Percentiles rank a stretch among this genome's conserved stretches.
Conservation (phyloP, 2,329 filamentous ascomycete genomes). For the Plenodomus lindquistii region DNA sequence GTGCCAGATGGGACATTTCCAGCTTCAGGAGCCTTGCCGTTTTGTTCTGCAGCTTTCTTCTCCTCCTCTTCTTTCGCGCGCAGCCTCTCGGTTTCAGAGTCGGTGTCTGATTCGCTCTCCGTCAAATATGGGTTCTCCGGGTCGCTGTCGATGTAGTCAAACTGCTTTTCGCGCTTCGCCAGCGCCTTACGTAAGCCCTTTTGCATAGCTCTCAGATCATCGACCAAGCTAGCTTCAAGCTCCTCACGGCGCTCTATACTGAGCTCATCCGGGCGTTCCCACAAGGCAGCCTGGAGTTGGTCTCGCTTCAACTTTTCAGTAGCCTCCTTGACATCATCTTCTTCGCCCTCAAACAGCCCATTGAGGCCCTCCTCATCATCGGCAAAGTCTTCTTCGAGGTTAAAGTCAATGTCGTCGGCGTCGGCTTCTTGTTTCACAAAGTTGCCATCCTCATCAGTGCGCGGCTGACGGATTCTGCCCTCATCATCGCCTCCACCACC, state of each 20-base stretch:
- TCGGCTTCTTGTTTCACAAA: constrained; percentile 57
- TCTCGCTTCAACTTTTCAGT: constrained; percentile 70
- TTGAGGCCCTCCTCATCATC: constrained; percentile 72
- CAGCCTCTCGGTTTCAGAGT: constrained; percentile 67
- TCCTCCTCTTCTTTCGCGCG: constrained; percentile 61
- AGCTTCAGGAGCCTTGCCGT: constrained; percentile 53
- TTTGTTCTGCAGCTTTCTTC: constrained; percentile 50
- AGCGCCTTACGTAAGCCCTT: constrained; percentile 80
- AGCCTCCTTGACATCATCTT: constrained; percentile 65
- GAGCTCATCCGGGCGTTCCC: constrained; percentile 62
- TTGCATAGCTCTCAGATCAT: constrained; percentile 70
- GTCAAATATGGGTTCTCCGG: constrained; percentile 55
- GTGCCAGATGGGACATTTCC: constrained; percentile 55
- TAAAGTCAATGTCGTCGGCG: constrained; percentile 68
- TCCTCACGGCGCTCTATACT: constrained; percentile 68
- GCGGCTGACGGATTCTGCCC: constrained; percentile 32
- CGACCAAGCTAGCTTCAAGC: constrained; percentile 68
- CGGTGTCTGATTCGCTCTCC: constrained; percentile 43
- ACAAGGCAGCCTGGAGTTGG: constrained; percentile 85
- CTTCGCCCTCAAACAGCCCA: constrained; percentile 47
- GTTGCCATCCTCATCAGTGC: constrained; percentile 49
- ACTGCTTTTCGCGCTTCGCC: constrained; percentile 82
- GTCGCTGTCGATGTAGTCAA: constrained; percentile 84
- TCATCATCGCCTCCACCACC: constrained; percentile 46
- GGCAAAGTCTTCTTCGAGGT: constrained; percentile 73